Conservation (phyloP, 306 rosid species). For the Lotus japonicus region DNA sequence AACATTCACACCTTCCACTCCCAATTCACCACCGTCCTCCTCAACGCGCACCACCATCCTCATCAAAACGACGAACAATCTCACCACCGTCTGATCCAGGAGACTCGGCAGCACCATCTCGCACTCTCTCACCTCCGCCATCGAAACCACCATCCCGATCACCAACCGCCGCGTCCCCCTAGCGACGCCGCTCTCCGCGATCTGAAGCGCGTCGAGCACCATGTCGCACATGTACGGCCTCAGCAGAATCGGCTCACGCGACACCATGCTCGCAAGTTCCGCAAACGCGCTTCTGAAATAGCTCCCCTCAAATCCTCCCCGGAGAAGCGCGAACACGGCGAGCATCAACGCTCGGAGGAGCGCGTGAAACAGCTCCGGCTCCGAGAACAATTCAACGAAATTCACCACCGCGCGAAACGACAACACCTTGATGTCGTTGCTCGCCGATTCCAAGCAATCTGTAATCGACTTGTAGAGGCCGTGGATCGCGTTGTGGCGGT, state of each 20-base stretch:
- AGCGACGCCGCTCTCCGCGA: slow-evolving; percentile 26
- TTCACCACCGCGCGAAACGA: slow-evolving; percentile 21
- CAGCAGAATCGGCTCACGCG: slow-evolving; percentile 8
- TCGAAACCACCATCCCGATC: slow-evolving; percentile 16
- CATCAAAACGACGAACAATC: slow-evolving; percentile 20
- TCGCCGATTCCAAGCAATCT: background rate
- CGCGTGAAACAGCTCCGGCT: slow-evolving; percentile 28
- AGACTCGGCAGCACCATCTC: background rate
- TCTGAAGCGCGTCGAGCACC: slow-evolving; percentile 34
- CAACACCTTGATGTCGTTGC: slow-evolving; percentile 16
- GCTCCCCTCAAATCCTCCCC: background rate
- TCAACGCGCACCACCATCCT: slow-evolving; percentile 11
- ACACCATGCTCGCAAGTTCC: slow-evolving; percentile 23
- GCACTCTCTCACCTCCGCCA: slow-evolving; percentile 26
- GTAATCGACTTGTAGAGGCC: slow-evolving; percentile 2
- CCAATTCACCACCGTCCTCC: slow-evolving; percentile 13
- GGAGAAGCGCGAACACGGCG: slow-evolving; percentile 23
- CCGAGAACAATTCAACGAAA: slow-evolving; percentile 18
- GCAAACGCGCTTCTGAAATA: slow-evolving; percentile 21
- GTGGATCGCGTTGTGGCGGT: background rate
- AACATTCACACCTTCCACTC: background rate
- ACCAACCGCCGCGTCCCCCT: slow-evolving; percentile 17
- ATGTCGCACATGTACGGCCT: slow-evolving; percentile 32
- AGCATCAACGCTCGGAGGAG: slow-evolving; percentile 37
- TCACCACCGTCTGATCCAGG: background rate